A percentile compares a stretch with the other conserved stretches of the same genome.
These are phyloP conservation scores for Veloboletus limbatus DNA, from an alignment of 1,284 basidiomycete species.

Conservation along the genomic window DNA sequence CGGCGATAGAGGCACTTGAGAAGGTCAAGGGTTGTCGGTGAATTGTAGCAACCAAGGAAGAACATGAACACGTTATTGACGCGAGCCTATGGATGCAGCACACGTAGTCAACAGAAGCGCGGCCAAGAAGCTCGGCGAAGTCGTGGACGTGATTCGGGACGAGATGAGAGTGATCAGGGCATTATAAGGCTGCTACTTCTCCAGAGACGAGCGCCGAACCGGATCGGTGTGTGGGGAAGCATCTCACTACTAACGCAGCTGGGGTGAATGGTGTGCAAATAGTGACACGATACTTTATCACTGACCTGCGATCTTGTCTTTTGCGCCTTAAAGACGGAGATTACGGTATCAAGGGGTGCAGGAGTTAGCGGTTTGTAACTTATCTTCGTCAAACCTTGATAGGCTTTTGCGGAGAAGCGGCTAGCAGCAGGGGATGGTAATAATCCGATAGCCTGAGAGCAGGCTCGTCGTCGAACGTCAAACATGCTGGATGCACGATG, in stretches of 20 bases:
- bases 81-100: conserved; percentile 3
- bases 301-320: conserved; percentile 17
- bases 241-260: conserved; percentile 7
- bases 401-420: conserved; percentile 33
- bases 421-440: conserved; percentile 22
- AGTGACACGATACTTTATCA: conserved; percentile 10
- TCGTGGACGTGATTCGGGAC: conserved; percentile 7
- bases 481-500: background rate
- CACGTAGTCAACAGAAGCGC: background rate
- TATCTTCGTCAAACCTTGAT: conserved; percentile 26
- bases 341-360: conserved; percentile 31
- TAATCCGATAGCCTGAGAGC: conserved; percentile 10
- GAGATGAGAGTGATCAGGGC: conserved; percentile 11
- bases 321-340: conserved; percentile 29
- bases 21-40: conserved; percentile 17
- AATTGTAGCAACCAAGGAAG: conserved; percentile 15
- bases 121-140: conserved; percentile 6
- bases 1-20: conserved; percentile 28
- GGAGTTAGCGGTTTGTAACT: conserved; percentile 30
- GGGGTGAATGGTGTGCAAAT: conserved; percentile 5
- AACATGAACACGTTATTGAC: conserved; percentile 15
- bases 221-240: conserved; percentile 16
- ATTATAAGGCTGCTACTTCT: conserved; percentile 4
- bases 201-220: conserved; percentile 10
- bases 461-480: background rate